phyloP scores from a whole-genome alignment of 495 filamentous ascomycete species.

The Tricharina praecox region DNA sequence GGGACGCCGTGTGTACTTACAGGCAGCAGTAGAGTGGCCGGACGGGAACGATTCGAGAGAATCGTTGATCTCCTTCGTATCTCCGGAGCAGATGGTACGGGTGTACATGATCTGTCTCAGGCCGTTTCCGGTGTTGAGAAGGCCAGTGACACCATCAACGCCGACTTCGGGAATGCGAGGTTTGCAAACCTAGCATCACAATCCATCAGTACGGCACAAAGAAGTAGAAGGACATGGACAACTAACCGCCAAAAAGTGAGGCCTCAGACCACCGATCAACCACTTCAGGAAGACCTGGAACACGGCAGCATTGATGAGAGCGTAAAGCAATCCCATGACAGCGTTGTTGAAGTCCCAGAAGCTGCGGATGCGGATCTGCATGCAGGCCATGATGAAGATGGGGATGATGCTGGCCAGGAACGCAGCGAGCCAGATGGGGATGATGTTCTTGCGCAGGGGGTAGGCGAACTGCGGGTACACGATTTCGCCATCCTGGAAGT shows the following conservation, averaged over 20 bases:
- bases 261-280: constrained; percentile 36
- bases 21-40: constrained; percentile 38
- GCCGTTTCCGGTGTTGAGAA: constrained; percentile 29
- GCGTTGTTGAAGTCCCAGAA: constrained; percentile 55
- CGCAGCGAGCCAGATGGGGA: constrained; percentile 33
- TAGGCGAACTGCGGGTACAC: constrained; percentile 37
- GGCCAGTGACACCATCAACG: background rate
- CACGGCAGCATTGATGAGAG: constrained; percentile 38
- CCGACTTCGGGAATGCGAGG: constrained; percentile 4
- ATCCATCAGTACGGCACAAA: constrained; percentile 12
- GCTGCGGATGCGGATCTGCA: constrained; percentile 43
- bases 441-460: constrained; percentile 32
- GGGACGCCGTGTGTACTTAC: background rate
- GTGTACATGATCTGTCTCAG: constrained; percentile 35
- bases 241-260: constrained; percentile 38
- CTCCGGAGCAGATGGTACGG: constrained; percentile 35
- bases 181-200: constrained; percentile 8
- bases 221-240: too few relatives aligned
- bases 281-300: constrained; percentile 40
- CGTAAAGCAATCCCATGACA: constrained; percentile 42
- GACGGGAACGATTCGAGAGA: constrained; percentile 34
- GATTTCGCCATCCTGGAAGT: constrained; percentile 37
- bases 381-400: constrained; percentile 29
- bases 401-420: constrained; percentile 31
- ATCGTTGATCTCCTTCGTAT: constrained; percentile 33